These are phyloP conservation scores for Didymella exigua DNA, from an alignment of 2,329 filamentous ascomycete genomes.

Conservation along the genomic window DNA sequence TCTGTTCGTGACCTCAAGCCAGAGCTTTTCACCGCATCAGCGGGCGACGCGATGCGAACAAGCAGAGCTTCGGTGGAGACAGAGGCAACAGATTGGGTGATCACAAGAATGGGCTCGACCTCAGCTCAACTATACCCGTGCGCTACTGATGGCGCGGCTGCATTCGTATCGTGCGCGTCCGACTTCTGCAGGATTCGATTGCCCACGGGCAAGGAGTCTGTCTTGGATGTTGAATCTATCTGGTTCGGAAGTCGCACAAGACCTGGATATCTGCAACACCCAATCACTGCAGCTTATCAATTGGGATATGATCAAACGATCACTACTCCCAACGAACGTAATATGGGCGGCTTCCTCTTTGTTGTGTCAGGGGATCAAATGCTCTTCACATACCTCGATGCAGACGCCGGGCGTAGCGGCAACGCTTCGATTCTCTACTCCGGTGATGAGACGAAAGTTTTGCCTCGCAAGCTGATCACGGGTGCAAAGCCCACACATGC, in stretches of 20 bases:
- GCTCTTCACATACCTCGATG: constrained; percentile 55
- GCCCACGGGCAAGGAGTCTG: constrained; percentile 5
- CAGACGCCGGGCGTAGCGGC: constrained; percentile 31
- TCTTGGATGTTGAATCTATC: constrained; percentile 41
- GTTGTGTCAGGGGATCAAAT: constrained; percentile 56
- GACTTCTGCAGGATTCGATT: constrained; percentile 45
- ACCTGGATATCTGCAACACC: constrained; percentile 37
- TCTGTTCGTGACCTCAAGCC: neutral
- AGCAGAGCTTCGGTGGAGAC: too few species aligned
- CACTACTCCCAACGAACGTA: constrained; percentile 43
- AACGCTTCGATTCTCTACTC: neutral
- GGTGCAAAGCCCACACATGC: constrained; percentile 42
- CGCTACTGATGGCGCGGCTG: constrained; percentile 31
- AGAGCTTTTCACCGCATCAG: neutral
- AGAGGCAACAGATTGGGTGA: constrained; percentile 13
- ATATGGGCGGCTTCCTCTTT: constrained; percentile 53
- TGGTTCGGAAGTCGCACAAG: constrained; percentile 45
- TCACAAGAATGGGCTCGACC: constrained; percentile 35
- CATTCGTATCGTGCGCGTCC: constrained; percentile 48
- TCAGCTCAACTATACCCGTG: constrained; percentile 32
- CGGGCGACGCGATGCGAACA: neutral
- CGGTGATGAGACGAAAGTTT: constrained; percentile 17
- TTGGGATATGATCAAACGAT: constrained; percentile 30
- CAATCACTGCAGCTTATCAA: constrained; percentile 42
- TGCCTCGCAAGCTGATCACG: constrained; percentile 38